These are phyloP conservation scores for Benincasa hispida DNA, from an alignment of 306 rosid genomes.

Conservation along the genomic window DNA sequence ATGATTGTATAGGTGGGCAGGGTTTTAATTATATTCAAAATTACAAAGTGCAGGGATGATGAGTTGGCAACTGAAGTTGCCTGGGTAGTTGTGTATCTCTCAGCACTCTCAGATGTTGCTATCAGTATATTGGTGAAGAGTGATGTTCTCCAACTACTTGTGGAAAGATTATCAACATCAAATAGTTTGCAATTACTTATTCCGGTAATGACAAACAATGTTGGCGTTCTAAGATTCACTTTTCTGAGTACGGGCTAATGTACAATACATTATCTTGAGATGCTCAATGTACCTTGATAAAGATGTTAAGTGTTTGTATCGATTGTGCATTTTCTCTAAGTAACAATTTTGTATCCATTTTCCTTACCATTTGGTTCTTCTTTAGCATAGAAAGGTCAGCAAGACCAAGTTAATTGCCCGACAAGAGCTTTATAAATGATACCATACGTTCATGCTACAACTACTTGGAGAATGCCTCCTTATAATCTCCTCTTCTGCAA, in stretches of 20 bases:
- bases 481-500: background rate
- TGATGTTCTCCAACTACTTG: slow-evolving; percentile 69
- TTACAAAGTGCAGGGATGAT: slow-evolving; percentile 55
- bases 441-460: background rate
- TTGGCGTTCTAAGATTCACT: background rate
- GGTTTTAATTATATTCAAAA: background rate
- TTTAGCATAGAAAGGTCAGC: background rate
- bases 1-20: background rate
- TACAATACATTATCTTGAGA: background rate
- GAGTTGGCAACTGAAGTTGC: slow-evolving; percentile 92
- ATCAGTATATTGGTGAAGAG: slow-evolving; percentile 61
- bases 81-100: slow-evolving; percentile 90
- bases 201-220: slow-evolving; percentile 44
- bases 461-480: background rate
- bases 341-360: background rate
- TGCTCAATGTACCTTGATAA: background rate
- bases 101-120: slow-evolving; percentile 84
- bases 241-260: background rate
- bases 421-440: background rate
- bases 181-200: slow-evolving; percentile 69
- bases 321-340: background rate
- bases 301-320: background rate
- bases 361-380: background rate
- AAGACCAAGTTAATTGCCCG: background rate
- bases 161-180: slow-evolving; percentile 62